Evolutionary conservation across 2,329 filamentous ascomycete species (phyloP).

Genomic region (Verticillium klebahnii): DNA sequence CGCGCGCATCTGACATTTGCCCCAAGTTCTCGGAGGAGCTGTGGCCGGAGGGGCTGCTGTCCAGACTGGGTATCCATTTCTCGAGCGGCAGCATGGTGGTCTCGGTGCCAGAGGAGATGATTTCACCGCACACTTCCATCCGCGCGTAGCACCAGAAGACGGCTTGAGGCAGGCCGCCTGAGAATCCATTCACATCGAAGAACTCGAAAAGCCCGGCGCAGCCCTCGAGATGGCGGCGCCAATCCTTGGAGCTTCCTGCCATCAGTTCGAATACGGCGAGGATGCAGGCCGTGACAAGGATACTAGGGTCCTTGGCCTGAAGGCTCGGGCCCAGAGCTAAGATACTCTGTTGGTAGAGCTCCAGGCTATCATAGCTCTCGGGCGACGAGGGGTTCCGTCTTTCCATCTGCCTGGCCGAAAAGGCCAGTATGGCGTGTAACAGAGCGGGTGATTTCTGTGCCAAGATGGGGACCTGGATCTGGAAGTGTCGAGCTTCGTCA

Average conservation of each 20-base stretch:
- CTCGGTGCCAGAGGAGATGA: constrained; percentile 45
- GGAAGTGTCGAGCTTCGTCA: constrained; percentile 46
- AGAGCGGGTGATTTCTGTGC: constrained; percentile 39
- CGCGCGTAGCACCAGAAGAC: constrained; percentile 56
- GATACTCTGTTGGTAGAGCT: constrained; percentile 49
- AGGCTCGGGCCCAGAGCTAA: constrained; percentile 34
- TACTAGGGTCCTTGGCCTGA: constrained; percentile 36
- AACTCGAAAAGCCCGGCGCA: constrained; percentile 49
- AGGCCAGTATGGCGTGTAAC: constrained; percentile 45
- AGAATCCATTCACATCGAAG: constrained; percentile 42
- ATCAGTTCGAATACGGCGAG: constrained; percentile 44
- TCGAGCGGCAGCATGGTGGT: constrained; percentile 42
- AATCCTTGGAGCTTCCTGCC: constrained; percentile 42
- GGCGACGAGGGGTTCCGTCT: neutral
- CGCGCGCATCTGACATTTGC: constrained; percentile 11
- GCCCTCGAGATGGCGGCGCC: constrained; percentile 51
- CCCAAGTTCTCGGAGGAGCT: neutral
- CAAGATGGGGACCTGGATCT: constrained; percentile 43
- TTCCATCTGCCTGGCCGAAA: constrained; percentile 44
- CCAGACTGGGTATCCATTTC: constrained; percentile 36
- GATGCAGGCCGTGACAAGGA: constrained; percentile 41
- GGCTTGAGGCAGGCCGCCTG: constrained; percentile 40
- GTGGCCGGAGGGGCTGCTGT: neutral
- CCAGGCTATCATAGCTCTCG: constrained; percentile 46
- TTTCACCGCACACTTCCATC: constrained; percentile 51